Percentiles rank a stretch among this genome's conserved stretches.
phyloP scores from a whole-genome alignment of 2,329 filamentous ascomycete genomes.

The Arthrobotrys sphaeroides region DNA sequence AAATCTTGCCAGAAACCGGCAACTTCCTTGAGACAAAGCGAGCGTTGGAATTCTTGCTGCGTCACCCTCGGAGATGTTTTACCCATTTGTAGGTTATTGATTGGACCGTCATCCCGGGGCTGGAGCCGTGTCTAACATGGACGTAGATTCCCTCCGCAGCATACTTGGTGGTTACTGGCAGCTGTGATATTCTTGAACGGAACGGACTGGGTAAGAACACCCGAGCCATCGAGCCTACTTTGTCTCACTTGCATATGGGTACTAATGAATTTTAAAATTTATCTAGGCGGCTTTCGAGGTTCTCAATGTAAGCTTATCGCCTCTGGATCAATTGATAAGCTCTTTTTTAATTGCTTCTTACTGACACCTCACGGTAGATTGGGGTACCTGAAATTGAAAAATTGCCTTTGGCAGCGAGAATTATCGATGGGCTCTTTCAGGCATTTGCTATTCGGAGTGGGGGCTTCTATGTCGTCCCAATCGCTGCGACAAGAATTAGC shows the following conservation, averaged over 20 bases:
- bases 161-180: conserved; percentile 67
- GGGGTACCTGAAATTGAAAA: conserved; percentile 63
- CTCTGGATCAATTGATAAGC: not conserved
- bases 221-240: not conserved
- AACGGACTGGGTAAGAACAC: conserved; percentile 60
- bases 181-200: conserved; percentile 65
- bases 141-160: conserved; percentile 63
- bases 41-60: conserved; percentile 65
- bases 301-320: conserved; percentile 57
- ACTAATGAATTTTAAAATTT: not conserved
- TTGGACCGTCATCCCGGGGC: not conserved
- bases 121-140: not conserved
- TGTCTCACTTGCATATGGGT: not conserved
- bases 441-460: conserved; percentile 66
- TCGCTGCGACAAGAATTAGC: conserved; percentile 63
- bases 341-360: not conserved
- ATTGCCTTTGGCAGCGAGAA: conserved; percentile 61
- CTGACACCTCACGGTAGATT: conserved; percentile 57
- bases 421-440: conserved; percentile 67
- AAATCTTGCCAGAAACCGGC: conserved; percentile 59
- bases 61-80: conserved; percentile 68
- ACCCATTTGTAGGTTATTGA: conserved; percentile 62
- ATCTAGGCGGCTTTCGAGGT: conserved; percentile 60
- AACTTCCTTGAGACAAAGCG: conserved; percentile 59
- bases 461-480: conserved; percentile 66